phyloP scores from a whole-genome alignment of 129 eudicot species.

The Pseudognaphalium luteoalbum region DNA sequence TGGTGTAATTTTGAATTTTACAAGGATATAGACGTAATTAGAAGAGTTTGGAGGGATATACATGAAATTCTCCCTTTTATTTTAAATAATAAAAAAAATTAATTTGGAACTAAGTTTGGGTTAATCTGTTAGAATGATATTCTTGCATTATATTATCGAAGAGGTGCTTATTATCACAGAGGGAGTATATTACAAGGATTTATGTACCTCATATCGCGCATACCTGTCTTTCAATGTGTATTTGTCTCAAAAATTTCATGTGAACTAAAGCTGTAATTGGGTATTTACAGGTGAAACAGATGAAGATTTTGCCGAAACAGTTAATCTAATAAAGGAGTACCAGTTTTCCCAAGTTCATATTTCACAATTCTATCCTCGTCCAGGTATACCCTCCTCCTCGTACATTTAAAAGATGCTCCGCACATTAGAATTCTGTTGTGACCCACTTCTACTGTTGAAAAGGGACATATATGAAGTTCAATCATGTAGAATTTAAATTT shows the following conservation, averaged over 20 bases:
- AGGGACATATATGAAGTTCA: not conserved
- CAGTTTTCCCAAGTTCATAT: constrained; percentile 97
- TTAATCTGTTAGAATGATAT: not conserved
- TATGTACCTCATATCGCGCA: not conserved
- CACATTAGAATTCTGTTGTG: not conserved
- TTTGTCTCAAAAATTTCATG: not conserved
- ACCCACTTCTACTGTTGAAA: not conserved
- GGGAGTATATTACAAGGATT: not conserved
- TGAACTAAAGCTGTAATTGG: constrained; percentile 18
- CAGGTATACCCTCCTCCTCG: constrained; percentile 56
- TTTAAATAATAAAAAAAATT: too few species aligned
- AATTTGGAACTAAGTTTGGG: not conserved
- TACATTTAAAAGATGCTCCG: not conserved
- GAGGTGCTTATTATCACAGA: not conserved
- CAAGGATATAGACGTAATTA: too few species aligned
- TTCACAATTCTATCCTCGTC: constrained; percentile 97
- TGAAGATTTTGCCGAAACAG: constrained; percentile 83
- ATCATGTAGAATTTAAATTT: not conserved
- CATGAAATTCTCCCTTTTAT: too few species aligned
- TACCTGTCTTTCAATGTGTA: not conserved
- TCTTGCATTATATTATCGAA: not conserved
- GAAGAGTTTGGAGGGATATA: too few species aligned
- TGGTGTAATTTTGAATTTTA: too few species aligned
- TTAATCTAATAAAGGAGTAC: constrained; percentile 82
- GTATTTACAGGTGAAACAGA: constrained; percentile 81